Percentiles rank a stretch among this genome's conserved stretches.
phyloP scores from a whole-genome alignment of 257 asterid species.

The Eucommia ulmoides region DNA sequence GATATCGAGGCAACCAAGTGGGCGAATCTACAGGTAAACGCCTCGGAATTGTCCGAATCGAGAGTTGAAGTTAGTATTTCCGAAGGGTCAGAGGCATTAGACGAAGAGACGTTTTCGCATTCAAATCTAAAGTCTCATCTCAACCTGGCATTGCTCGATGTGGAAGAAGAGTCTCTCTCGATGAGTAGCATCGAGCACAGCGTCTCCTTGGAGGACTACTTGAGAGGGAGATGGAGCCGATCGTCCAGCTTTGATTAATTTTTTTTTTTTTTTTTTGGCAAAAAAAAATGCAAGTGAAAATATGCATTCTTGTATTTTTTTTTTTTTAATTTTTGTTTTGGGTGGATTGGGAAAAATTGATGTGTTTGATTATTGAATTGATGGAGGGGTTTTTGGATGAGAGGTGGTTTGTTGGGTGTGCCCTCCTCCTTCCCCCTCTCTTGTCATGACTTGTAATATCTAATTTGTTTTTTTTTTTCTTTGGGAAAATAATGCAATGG shows the following conservation, averaged over 20 bases:
- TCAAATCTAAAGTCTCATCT: slow-evolving; percentile 70
- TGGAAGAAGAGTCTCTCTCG: slow-evolving; percentile 64
- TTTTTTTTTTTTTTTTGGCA: no score
- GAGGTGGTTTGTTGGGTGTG: slow-evolving; percentile 60
- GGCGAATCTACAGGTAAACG: slow-evolving; percentile 61
- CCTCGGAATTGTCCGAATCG: slow-evolving; percentile 31
- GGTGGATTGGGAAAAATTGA: not conserved
- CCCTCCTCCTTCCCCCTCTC: slow-evolving; percentile 95
- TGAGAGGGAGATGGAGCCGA: slow-evolving; percentile 75
- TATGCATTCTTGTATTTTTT: slow-evolving; percentile 13
- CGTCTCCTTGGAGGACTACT: slow-evolving; percentile 66
- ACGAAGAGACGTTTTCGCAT: slow-evolving; percentile 50
- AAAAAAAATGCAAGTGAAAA: slow-evolving; percentile 7
- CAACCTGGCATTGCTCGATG: slow-evolving; percentile 75
- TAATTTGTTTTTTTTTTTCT: no score
- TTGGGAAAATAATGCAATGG: no score
- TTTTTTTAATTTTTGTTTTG: slow-evolving; percentile 4
- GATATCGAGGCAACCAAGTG: slow-evolving; percentile 51
- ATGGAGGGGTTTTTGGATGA: slow-evolving; percentile 77
- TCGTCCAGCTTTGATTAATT: slow-evolving; percentile 83
- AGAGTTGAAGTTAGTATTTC: slow-evolving; percentile 13
- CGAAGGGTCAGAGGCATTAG: slow-evolving; percentile 49
- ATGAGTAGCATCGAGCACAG: slow-evolving; percentile 77
- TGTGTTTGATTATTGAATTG: slow-evolving; percentile 5
- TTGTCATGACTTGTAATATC: no score